Percentiles rank a stretch among this genome's conserved stretches.
Evolutionary conservation across 176 grass and related monocot genomes (phyloP).

Genomic region (Triticum urartu): DNA sequence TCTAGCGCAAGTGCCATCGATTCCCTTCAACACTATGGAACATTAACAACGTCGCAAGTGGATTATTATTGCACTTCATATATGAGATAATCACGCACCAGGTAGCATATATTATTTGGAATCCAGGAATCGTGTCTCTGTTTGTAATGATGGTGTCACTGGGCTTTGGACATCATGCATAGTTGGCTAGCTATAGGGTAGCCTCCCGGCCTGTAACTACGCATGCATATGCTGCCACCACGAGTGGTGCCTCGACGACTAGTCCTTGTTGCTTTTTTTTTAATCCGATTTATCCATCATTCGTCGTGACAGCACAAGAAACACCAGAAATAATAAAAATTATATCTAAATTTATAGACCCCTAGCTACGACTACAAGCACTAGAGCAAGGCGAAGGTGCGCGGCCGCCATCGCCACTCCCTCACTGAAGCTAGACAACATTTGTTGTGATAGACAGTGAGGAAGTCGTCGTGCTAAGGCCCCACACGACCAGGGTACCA

Average conservation of each 20-base stretch:
- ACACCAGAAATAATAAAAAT: too few relatives aligned
- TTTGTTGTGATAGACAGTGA: too few relatives aligned
- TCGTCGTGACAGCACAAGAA: too few relatives aligned
- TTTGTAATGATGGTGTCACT: neutral
- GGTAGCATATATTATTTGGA: slow-evolving; percentile 30
- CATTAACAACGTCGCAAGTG: slow-evolving; percentile 38
- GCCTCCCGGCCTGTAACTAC: neutral
- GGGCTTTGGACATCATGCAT: slow-evolving; percentile 11
- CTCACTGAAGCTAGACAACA: too few relatives aligned
- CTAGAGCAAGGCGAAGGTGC: too few relatives aligned
- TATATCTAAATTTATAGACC: too few relatives aligned
- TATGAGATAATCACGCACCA: slow-evolving; percentile 43
- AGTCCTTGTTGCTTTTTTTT: neutral
- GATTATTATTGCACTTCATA: slow-evolving; percentile 31
- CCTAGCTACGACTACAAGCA: too few relatives aligned
- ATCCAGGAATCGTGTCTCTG: slow-evolving; percentile 21
- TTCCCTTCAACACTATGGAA: slow-evolving; percentile 32
- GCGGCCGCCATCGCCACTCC: too few relatives aligned
- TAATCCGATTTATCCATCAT: too few relatives aligned
- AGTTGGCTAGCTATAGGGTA: neutral
- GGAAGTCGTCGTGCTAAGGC: too few relatives aligned
- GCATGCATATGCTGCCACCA: neutral
- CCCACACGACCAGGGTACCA: too few relatives aligned
- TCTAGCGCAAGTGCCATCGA: slow-evolving; percentile 24
- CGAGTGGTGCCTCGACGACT: neutral